Evolutionary conservation across 441 rosid genomes (phyloP), one percentile per base, ranked within the genome.

Genomic region (Pelargonium citronellum): DNA sequence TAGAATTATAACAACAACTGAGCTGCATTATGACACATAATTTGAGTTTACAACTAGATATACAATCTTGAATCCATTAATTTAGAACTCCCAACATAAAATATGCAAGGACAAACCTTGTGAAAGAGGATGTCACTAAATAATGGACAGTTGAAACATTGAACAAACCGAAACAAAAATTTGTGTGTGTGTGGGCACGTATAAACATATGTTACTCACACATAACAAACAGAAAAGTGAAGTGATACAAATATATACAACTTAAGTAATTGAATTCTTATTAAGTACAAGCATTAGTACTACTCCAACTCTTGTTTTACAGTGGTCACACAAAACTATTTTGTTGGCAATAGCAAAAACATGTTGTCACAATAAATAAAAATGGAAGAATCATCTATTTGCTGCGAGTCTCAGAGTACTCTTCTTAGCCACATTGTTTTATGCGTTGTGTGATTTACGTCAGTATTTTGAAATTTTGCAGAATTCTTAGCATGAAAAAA

Each of bases 321-420:
- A 17, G 62, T 22, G 7, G 19, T 55, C 62, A 13, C 22, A 55
- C 62, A 55, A 55, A 16, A 16, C 24, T 55, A 55, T 55, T 4
- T 55, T 19, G 3, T 20, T 55, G 62, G 62, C 62, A 55, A 55
- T 55, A 55, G 8, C 62, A 55, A 55, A 55, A 55, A 5, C 62
- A 55, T 55, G 22, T 6, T 55, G 62, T 6, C 22, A 55, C 24
- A 16, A 19, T 55, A 55, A 30, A 30, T 30, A 30, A 30, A 30
- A 3, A 30, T 30, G 37, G 37, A 2, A 30, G 37, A 30, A 30
- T 30, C 37, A 30, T 30, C 37, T 3, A 30, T 30, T 3, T 30
- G 37, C 37, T 30, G 37, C 37, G 3, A 30, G 37, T 30, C 37
- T 30, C 37, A 3, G 37, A 30, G 37, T 30, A 30, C 37, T 30